Base-by-base conservation (phyloP, 2,329 filamentous ascomycete genomes). In the Phialocephala sp. region DNA sequence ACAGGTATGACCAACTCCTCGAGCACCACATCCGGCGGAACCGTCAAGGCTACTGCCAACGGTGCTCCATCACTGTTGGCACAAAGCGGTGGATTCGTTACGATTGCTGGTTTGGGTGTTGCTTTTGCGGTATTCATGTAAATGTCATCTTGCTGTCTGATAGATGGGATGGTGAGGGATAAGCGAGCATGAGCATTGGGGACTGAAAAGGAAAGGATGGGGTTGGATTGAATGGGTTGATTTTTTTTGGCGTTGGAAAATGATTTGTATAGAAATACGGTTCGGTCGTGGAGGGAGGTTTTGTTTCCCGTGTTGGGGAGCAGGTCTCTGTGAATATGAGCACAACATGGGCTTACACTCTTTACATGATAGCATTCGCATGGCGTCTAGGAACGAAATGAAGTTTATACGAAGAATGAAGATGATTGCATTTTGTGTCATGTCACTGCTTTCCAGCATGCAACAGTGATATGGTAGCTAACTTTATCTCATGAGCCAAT, bases 1-100 rank as follows among this genome's bases (percentile, higher is more conserved):
- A 56, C 74, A 75, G 55, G 77, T 73, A 67, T 77, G 78, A 59
- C 73, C 73, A 65, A 78, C 72, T 50, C 79, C 72, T 45, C 63
- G 14, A 60, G 56, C n/a, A 66, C 70, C n/a, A 52, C 69, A 6
- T 66, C 69, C n/a, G 43, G 59, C 32, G 15, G 60, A 35, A 47
- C 68, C 8, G 60, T 64, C 39, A 63, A 66, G 58, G 55, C 64
- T 3, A 70, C 68, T 1, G 68, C 67, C 27, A 70, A 67, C 56
- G 70, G 66, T 22, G 72, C 71, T 2, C 50, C 64, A 35, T 62
- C 60, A 8, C 59, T 73, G n/a, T 32, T 74, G 24, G 66, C 73
- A 32, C 71, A 72, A 45, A 66, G 55, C 27, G 73, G 74, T 43
- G 73, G 74, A 36, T 57, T 74, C 27, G 71, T 74, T 41, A 72